Conservation (phyloP, 768 basidiomycete genomes). For the Cantharellus cinnabarinus region DNA sequence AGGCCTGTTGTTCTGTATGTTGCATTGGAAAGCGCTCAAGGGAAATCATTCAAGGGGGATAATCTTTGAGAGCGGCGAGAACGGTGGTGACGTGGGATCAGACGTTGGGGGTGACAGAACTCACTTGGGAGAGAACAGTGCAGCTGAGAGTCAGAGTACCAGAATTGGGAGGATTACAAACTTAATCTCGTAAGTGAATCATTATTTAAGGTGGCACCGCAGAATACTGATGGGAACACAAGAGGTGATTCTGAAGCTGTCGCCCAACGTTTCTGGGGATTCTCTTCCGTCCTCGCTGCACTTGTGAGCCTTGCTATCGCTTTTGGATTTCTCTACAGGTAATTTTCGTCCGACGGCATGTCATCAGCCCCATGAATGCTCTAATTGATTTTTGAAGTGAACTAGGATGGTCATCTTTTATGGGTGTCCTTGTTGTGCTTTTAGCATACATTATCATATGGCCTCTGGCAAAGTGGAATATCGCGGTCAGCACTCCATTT, state of each 20-base stretch:
- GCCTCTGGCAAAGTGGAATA: slow-evolving; percentile 43
- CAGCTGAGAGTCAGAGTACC: slow-evolving; percentile 1
- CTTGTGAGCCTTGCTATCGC: slow-evolving; percentile 48
- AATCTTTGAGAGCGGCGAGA: slow-evolving; percentile 12
- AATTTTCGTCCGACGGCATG: slow-evolving; percentile 9
- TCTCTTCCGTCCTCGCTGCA: slow-evolving; percentile 39
- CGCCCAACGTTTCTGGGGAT: slow-evolving; percentile 53
- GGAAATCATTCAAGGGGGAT: slow-evolving; percentile 36
- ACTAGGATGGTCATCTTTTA: slow-evolving; percentile 58
- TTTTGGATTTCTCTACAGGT: slow-evolving; percentile 53
- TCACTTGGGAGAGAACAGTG: neutral
- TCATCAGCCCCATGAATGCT: too few relatives aligned
- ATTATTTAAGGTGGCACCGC: too few relatives aligned
- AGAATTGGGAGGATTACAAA: slow-evolving; percentile 35
- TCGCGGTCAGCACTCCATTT: slow-evolving; percentile 23
- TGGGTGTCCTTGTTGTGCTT: slow-evolving; percentile 45
- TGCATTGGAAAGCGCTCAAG: slow-evolving; percentile 49
- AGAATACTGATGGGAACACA: too few relatives aligned
- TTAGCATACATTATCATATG: slow-evolving; percentile 43
- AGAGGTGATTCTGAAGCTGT: slow-evolving; percentile 56
- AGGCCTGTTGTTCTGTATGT: slow-evolving; percentile 46
- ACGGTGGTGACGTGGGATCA: too few relatives aligned
- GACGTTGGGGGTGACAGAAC: too few relatives aligned
- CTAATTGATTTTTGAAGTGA: slow-evolving; percentile 14
- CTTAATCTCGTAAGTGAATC: slow-evolving; percentile 40